Evolutionary conservation across 371 early-diverging fungal species (phyloP), one percentile per base, ranked within the genome.

Genomic region (Polyrhizophydium stewartii): DNA sequence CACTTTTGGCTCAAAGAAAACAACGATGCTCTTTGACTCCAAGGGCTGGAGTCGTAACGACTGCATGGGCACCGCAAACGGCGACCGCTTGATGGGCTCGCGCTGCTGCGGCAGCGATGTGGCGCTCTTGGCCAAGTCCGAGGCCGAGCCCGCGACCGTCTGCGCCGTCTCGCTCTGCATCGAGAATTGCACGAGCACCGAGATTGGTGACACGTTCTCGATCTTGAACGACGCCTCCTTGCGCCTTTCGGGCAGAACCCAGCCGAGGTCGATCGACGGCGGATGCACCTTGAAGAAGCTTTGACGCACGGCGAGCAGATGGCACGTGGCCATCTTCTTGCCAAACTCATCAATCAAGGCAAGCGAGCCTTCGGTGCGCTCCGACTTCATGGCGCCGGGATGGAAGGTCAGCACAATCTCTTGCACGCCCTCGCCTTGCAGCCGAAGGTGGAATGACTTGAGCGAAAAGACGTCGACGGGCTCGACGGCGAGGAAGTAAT

Each of bases 401-500:
- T 69, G 64, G 62, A 72, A 84, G 1, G 78, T 73, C 10, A 84
- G 68, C 10, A 41, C 25, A 35, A 84, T 68, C 53, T 82, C 76
- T 21, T 68, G 46, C 9, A 74, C 69, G 2, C 82, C 81, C 47
- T 84, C 84, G 21, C 82, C 83, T 57, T 79, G 80, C 32, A 84
- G 66, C n/a, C 60, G 59, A 25, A 84, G 43, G 55, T 79, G 75
- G 58, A 76, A 79, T 50, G 60, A 6, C 27, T 70, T 70, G 31
- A 77, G 65, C 13, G 69, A 46, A 56, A 84, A 84, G 0, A 80
- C 69, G 32, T 81, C 80, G 16, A 66, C 59, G 0, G 83, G 83
- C 27, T 77, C 70, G 21, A 79, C 76, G 6, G 78, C 68, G 1
- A 82, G 59, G 52, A 82, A 84, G 35, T 72, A 74, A 51, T 82